A percentile compares a stretch with the other conserved stretches of the same genome.
Conservation (phyloP, 441 rosid species). For the Monsonia emarginata region DNA sequence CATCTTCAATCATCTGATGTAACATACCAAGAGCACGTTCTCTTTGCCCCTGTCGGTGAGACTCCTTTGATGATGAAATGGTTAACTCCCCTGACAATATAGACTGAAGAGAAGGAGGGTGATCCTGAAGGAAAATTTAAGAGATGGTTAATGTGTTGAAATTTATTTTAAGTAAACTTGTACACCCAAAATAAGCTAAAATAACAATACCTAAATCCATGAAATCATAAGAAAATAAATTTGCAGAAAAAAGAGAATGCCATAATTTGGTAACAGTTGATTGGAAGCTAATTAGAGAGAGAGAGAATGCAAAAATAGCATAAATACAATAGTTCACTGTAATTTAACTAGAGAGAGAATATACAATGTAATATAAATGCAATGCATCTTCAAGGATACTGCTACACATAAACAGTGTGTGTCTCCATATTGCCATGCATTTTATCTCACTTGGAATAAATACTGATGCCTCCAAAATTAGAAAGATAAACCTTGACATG, state of each 20-base stretch:
- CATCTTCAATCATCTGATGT: conserved; percentile 97
- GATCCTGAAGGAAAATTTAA: conserved; percentile 42
- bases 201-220: conserved; percentile 6
- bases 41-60: conserved; percentile 71
- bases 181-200: conserved; percentile 1
- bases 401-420: background rate
- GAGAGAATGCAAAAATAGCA: background rate
- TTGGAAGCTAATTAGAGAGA: background rate
- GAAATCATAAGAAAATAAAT: background rate
- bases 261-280: background rate
- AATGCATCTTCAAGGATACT: background rate
- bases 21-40: conserved; percentile 90
- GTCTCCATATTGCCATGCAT: too few species aligned
- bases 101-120: conserved; percentile 55
- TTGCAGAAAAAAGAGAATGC: background rate
- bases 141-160: conserved; percentile 9
- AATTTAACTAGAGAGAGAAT: background rate
- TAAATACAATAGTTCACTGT: background rate
- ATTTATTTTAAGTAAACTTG: background rate
- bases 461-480: too few species aligned
- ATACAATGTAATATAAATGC: background rate
- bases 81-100: conserved; percentile 57
- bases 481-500: too few species aligned
- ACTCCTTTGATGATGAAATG: conserved; percentile 51
- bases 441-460: too few species aligned